Conservation (phyloP, 2,329 filamentous ascomycete species). For the Albifimbria verrucaria region DNA sequence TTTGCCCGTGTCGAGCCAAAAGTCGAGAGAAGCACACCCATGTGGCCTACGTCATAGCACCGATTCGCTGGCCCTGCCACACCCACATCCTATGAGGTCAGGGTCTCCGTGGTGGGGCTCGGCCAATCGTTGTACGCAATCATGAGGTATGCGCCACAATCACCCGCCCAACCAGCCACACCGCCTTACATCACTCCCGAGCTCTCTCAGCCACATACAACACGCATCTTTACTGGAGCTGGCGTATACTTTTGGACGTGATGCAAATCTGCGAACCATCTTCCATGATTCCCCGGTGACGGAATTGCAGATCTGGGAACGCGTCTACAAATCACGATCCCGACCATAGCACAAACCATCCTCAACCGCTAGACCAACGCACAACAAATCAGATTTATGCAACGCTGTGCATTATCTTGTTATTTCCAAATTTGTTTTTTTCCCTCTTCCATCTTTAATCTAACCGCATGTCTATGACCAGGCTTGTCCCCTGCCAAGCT, state of each 20-base stretch:
- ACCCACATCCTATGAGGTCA: neutral
- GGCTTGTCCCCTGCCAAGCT: neutral
- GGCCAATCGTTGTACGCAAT: neutral
- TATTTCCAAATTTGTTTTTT: neutral
- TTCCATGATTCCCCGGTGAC: neutral
- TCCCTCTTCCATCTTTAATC: neutral
- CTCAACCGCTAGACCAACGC: no score
- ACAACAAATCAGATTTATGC: neutral
- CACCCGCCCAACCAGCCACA: neutral
- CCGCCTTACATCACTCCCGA: neutral
- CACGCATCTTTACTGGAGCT: constrained; percentile 1
- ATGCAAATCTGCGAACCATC: no score
- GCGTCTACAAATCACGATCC: neutral
- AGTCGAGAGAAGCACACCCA: neutral
- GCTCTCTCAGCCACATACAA: neutral
- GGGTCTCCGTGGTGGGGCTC: neutral
- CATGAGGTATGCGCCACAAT: neutral
- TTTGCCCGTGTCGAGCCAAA: no score
- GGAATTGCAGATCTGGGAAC: neutral
- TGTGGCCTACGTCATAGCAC: neutral
- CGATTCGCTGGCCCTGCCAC: neutral
- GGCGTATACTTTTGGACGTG: no score
- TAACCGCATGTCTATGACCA: neutral
- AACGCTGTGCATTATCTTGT: neutral
- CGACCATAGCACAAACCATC: neutral